Conservation (phyloP, 2,329 filamentous ascomycete species). For the Aspergillus pseudoglaucus region DNA sequence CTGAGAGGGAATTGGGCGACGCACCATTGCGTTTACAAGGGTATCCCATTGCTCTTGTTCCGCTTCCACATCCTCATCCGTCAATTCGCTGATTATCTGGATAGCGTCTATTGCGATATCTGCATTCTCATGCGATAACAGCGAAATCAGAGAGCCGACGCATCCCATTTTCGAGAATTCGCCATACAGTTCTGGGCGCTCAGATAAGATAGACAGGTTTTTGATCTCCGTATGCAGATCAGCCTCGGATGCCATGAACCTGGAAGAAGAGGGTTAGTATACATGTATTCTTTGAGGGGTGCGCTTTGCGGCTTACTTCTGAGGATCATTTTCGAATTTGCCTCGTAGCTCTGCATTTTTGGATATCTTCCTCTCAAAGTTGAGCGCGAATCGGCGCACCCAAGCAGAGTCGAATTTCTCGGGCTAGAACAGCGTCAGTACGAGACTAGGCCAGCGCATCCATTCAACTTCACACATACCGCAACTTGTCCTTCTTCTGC, state of each 20-base stretch:
- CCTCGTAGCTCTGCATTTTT: slow-evolving; percentile 87
- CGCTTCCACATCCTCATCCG: slow-evolving; percentile 84
- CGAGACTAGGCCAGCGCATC: not conserved
- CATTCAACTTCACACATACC: slow-evolving; percentile 19
- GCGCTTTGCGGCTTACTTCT: slow-evolving; percentile 48
- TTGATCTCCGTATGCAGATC: slow-evolving; percentile 88
- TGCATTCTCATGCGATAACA: slow-evolving; percentile 91
- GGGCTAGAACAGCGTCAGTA: slow-evolving; percentile 32
- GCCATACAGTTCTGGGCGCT: slow-evolving; percentile 75
- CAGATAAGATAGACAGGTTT: slow-evolving; percentile 73
- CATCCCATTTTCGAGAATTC: slow-evolving; percentile 74
- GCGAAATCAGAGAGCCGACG: slow-evolving; percentile 64
- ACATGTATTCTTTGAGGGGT: not conserved
- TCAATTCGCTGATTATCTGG: slow-evolving; percentile 83
- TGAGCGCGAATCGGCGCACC: slow-evolving; percentile 72
- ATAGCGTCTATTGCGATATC: slow-evolving; percentile 91
- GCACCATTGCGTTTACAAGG: slow-evolving; percentile 58
- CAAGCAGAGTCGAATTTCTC: slow-evolving; percentile 79
- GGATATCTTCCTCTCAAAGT: slow-evolving; percentile 83
- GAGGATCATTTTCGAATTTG: slow-evolving; percentile 71
- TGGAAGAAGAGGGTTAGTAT: slow-evolving; percentile 10
- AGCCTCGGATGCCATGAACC: slow-evolving; percentile 75
- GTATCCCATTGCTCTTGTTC: slow-evolving; percentile 73
- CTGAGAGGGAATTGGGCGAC: not conserved
- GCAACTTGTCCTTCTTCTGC: slow-evolving; percentile 46